These are phyloP conservation scores for Aspergillus bombycis DNA, from an alignment of 2,329 filamentous ascomycete species.

Conservation along the genomic window DNA sequence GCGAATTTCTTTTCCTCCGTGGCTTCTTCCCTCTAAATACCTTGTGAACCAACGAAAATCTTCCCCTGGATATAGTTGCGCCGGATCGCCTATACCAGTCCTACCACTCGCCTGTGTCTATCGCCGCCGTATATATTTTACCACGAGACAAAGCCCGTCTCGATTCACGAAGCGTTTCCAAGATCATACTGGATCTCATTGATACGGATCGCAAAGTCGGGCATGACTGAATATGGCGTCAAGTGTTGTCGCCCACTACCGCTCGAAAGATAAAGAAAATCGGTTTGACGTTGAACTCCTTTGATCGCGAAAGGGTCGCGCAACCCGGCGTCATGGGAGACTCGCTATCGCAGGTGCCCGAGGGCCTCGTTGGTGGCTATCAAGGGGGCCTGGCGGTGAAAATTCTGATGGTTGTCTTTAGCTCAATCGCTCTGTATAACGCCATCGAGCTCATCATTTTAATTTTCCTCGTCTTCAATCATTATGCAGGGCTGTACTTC, in stretches of 20 bases:
- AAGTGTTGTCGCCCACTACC: background rate
- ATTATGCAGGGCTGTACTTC: constrained; percentile 45
- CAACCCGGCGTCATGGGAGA: constrained; percentile 10
- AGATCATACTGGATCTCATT: background rate
- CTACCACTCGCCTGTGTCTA: background rate
- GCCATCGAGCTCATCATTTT: constrained; percentile 47
- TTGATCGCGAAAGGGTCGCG: background rate
- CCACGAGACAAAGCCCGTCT: background rate
- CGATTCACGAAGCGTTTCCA: background rate
- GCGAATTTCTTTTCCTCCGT: background rate
- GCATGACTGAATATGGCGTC: background rate
- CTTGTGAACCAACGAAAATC: background rate
- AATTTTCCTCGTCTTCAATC: constrained; percentile 42
- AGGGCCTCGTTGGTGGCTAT: constrained; percentile 34
- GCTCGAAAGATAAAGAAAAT: background rate
- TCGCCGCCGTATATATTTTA: background rate
- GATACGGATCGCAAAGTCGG: background rate
- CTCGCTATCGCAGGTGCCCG: constrained; percentile 27
- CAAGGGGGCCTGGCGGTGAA: constrained; percentile 27
- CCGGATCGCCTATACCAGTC: background rate
- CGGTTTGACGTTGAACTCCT: background rate
- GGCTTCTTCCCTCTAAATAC: background rate
- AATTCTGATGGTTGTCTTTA: constrained; percentile 37
- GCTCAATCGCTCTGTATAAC: constrained; percentile 51
- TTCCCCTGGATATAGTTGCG: background rate